Evolutionary conservation across 805 yeast genomes (phyloP), one percentile per base, ranked within the genome.

Genomic region (Ogataea corticis): DNA sequence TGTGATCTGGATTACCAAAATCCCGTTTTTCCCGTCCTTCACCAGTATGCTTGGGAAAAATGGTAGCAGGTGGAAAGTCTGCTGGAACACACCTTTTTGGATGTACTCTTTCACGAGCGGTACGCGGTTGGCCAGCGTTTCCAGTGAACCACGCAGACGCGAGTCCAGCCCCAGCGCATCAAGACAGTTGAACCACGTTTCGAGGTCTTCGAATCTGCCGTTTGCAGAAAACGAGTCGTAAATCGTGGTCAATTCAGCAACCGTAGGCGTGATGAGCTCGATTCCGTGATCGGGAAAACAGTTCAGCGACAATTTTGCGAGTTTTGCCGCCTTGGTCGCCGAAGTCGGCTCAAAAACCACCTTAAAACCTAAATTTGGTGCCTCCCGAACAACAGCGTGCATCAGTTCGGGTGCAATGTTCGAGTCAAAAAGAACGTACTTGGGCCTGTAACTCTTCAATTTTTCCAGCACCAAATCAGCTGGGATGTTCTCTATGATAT

Each of bases 261-360:
- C 58, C 1, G 95, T 90, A 0, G 96, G 96, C 0, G 94, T 84
- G 1, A 78, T 65, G 16, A 85, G 52, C 44, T 71, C 68, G 19
- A 77, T 51, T 31, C 54, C 40, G 40, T 75, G 68, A 32, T 76
- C 50, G 0, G 89, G 88, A 52, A 66, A 82, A 6, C 75, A 73
- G 2, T 56, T 51, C 2, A 77, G 54, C n/a, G 63, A 50, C 12
- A 54, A 43, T 23, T 60, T 23, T 0, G 79, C 72, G 2, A 85
- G 52, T 45, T 73, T 70, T 0, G 63, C 61, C 2, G 91, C 76
- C 58, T 88, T 89, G 2, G 79, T 72, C 1, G 69, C 71, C 1
- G 94, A 83, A 0, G 96, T 89, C 3, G 97, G 96, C 52, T 89
- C 97, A 47, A 83, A 71, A 1, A 85, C 67, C 2, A 75, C 69